Conservation (phyloP, 169 alveolate genomes). For the Plasmodium inui region DNA sequence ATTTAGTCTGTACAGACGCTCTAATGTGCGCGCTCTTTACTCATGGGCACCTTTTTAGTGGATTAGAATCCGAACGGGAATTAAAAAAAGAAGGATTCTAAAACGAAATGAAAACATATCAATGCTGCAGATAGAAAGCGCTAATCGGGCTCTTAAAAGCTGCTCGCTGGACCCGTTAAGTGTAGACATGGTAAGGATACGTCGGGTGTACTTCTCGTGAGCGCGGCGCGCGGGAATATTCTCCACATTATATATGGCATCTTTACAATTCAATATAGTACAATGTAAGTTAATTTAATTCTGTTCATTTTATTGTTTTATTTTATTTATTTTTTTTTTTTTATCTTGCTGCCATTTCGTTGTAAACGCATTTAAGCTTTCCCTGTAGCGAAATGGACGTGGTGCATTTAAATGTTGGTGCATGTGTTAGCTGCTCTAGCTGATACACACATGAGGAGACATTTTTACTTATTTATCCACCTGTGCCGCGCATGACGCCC, state of each 20-base stretch:
- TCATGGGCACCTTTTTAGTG: conserved; percentile 66
- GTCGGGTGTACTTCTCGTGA: neutral
- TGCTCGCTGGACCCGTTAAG: conserved; percentile 53
- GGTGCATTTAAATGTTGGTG: neutral
- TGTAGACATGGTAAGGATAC: conserved; percentile 72
- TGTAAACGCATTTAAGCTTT: neutral
- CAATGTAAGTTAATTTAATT: neutral
- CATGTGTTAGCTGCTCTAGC: neutral
- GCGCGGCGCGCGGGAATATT: neutral
- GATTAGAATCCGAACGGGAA: conserved; percentile 82
- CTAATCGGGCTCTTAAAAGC: conserved; percentile 64
- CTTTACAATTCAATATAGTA: neutral
- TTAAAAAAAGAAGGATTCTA: conserved; percentile 75
- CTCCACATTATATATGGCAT: neutral
- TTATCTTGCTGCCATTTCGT: neutral
- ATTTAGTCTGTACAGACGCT: neutral
- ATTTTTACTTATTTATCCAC: neutral
- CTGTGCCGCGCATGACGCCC: neutral
- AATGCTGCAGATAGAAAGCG: conserved; percentile 62
- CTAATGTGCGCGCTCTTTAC: neutral
- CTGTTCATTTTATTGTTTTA: neutral
- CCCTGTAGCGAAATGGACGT: neutral
- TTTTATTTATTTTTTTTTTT: no score
- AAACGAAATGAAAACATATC: conserved; percentile 73
- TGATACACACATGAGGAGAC: neutral